phyloP scores from a whole-genome alignment of 2,329 filamentous ascomycete genomes.

The Colletotrichum liriopes region DNA sequence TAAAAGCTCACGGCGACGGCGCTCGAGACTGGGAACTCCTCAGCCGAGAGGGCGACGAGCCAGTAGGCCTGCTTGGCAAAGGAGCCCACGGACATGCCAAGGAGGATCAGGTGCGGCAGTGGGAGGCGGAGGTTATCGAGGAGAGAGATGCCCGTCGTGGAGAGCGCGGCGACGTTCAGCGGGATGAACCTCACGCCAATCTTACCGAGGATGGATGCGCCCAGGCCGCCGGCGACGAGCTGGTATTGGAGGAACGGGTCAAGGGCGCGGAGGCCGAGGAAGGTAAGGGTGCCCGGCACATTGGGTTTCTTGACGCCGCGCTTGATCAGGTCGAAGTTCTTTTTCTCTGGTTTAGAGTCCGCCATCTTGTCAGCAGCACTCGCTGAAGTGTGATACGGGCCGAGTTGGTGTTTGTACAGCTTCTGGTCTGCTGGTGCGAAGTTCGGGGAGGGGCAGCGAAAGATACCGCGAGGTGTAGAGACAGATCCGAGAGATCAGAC shows the following conservation, averaged over 20 bases:
- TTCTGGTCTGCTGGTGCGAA: not conserved
- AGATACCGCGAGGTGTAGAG: not conserved
- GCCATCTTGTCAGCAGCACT: constrained; percentile 25
- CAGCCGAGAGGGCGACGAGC: constrained; percentile 62
- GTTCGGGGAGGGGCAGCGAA: not conserved
- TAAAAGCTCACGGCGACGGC: constrained; percentile 63
- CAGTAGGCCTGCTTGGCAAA: constrained; percentile 72
- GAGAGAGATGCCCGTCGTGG: constrained; percentile 47
- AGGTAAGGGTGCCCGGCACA: constrained; percentile 54
- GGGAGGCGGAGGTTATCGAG: constrained; percentile 63
- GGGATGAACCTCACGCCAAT: constrained; percentile 61
- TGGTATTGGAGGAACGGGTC: constrained; percentile 53
- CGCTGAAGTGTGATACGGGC: not conserved
- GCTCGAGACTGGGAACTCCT: constrained; percentile 62
- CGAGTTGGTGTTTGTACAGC: not conserved
- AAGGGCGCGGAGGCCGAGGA: constrained; percentile 56
- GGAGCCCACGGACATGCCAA: constrained; percentile 68
- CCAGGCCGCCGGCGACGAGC: constrained; percentile 53
- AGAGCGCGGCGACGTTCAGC: constrained; percentile 57
- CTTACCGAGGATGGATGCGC: constrained; percentile 62
- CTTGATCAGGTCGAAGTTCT: constrained; percentile 52
- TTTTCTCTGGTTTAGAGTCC: constrained; percentile 19
- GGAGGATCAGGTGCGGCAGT: constrained; percentile 64
- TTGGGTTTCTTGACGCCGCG: constrained; percentile 56
- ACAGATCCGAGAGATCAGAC: not conserved